phyloP scores from a whole-genome alignment of 1,284 basidiomycete species.

The Vanrija sp. region DNA sequence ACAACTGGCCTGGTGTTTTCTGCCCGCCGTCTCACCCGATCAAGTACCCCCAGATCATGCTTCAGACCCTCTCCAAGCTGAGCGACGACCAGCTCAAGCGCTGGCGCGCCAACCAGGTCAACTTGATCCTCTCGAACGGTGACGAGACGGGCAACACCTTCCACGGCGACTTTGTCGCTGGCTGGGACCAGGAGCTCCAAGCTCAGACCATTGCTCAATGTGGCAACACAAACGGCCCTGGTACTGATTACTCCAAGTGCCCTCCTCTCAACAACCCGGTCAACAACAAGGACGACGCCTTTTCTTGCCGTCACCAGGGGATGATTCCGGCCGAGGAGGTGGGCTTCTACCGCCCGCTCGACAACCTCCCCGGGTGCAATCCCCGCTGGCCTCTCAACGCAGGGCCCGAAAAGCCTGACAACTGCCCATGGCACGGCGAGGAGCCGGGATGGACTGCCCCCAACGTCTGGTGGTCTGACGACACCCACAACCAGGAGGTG shows the following conservation, averaged over 20 bases:
- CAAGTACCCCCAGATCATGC: slow-evolving; percentile 32
- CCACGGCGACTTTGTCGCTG: slow-evolving; percentile 43
- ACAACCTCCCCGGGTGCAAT: slow-evolving; percentile 11
- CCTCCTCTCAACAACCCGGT: background rate
- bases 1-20: slow-evolving; percentile 10
- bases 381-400: slow-evolving; percentile 6
- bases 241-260: background rate
- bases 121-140: slow-evolving; percentile 29
- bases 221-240: slow-evolving; percentile 12
- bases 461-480: background rate
- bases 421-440: background rate
- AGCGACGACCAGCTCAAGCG: background rate
- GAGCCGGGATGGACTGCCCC: slow-evolving; percentile 1
- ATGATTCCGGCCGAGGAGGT: slow-evolving; percentile 14
- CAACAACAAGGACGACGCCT: background rate
- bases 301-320: slow-evolving; percentile 9
- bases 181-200: slow-evolving; percentile 13
- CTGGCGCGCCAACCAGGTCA: slow-evolving; percentile 19
- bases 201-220: slow-evolving; percentile 39
- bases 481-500: background rate
- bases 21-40: slow-evolving; percentile 16
- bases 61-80: background rate
- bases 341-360: slow-evolving; percentile 5
- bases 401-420: background rate
- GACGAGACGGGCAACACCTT: slow-evolving; percentile 10